Percentiles rank a stretch among this genome's conserved stretches.
Evolutionary conservation across 768 basidiomycete species (phyloP).

Genomic region (Fomitopsis pulvina): DNA sequence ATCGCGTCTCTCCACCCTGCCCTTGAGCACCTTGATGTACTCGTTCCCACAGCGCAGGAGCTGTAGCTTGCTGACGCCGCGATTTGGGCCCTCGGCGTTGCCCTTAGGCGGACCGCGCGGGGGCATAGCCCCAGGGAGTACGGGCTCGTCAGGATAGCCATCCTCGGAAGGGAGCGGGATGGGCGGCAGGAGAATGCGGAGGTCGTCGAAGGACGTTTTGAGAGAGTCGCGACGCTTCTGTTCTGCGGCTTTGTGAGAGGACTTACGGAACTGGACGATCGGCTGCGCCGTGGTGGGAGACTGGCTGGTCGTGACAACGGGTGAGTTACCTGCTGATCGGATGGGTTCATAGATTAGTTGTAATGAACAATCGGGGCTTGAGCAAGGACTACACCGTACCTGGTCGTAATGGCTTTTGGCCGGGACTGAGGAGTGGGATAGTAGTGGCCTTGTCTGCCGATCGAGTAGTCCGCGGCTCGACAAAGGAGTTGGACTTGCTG

Average conservation of each 20-base stretch:
- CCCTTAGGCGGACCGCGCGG: slow-evolving; percentile 85
- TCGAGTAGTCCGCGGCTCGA: slow-evolving; percentile 9
- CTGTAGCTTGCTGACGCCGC: slow-evolving; percentile 91
- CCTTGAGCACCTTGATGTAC: slow-evolving; percentile 72
- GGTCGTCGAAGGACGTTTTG: slow-evolving; percentile 88
- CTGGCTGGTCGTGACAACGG: slow-evolving; percentile 18
- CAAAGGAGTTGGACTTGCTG: slow-evolving; percentile 10
- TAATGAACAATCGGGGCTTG: no score
- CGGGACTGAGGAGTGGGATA: slow-evolving; percentile 39
- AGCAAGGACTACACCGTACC: slow-evolving; percentile 38
- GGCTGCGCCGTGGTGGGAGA: slow-evolving; percentile 23
- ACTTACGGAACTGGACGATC: slow-evolving; percentile 51
- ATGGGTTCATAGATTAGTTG: slow-evolving; percentile 2
- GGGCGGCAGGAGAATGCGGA: slow-evolving; percentile 78
- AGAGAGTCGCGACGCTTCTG: slow-evolving; percentile 96
- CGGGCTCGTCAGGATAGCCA: slow-evolving; percentile 61
- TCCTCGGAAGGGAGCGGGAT: slow-evolving; percentile 79
- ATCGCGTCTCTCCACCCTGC: slow-evolving; percentile 73
- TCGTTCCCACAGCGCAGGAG: slow-evolving; percentile 88
- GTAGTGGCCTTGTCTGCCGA: slow-evolving; percentile 20
- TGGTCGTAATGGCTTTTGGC: slow-evolving; percentile 68
- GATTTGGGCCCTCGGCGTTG: slow-evolving; percentile 87
- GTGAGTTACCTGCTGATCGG: slow-evolving; percentile 27
- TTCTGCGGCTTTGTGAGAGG: slow-evolving; percentile 93
- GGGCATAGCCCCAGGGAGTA: slow-evolving; percentile 83